Evolutionary conservation across 495 filamentous ascomycete genomes (phyloP).

Genomic region (Pseudotulostoma volvatum): DNA sequence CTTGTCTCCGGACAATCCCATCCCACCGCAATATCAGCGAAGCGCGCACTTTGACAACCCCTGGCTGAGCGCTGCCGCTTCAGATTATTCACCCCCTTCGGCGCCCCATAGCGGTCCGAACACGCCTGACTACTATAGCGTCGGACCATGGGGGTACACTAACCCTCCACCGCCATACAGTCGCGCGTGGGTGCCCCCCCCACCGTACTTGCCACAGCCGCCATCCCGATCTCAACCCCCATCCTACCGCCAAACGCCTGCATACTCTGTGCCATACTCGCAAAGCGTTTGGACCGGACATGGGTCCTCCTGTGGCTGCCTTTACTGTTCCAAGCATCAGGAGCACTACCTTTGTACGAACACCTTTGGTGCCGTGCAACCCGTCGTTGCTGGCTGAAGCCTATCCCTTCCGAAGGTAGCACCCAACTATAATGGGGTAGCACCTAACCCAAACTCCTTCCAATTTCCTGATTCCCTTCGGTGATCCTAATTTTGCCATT

Average conservation of each 20-base stretch:
- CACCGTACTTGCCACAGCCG: slow-evolving; percentile 12
- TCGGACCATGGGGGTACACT: slow-evolving; percentile 40
- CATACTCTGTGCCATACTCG: slow-evolving; percentile 37
- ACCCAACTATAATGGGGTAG: no score
- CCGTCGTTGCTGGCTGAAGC: slow-evolving; percentile 26
- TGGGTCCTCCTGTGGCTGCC: slow-evolving; percentile 51
- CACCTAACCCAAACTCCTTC: background rate
- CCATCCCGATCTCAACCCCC: slow-evolving; percentile 30
- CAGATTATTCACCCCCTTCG: slow-evolving; percentile 51
- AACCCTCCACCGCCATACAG: slow-evolving; percentile 33
- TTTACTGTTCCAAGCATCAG: slow-evolving; percentile 45
- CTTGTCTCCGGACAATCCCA: slow-evolving; percentile 32
- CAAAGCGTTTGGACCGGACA: slow-evolving; percentile 43
- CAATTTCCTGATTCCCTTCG: background rate
- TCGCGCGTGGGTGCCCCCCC: slow-evolving; percentile 19
- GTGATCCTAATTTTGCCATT: slow-evolving; percentile 5
- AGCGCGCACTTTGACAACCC: slow-evolving; percentile 34
- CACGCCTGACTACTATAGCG: slow-evolving; percentile 41
- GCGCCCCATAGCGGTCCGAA: slow-evolving; percentile 50
- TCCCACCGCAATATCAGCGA: slow-evolving; percentile 36
- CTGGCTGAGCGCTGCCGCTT: slow-evolving; percentile 33
- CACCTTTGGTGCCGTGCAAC: slow-evolving; percentile 42
- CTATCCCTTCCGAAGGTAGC: slow-evolving; percentile 3
- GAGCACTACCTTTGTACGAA: slow-evolving; percentile 48
- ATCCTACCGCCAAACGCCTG: slow-evolving; percentile 35